Percentiles rank a stretch among this genome's conserved stretches.
Evolutionary conservation across 371 early-diverging fungal species (phyloP).

Genomic region (Saksenaea vasiformis): DNA sequence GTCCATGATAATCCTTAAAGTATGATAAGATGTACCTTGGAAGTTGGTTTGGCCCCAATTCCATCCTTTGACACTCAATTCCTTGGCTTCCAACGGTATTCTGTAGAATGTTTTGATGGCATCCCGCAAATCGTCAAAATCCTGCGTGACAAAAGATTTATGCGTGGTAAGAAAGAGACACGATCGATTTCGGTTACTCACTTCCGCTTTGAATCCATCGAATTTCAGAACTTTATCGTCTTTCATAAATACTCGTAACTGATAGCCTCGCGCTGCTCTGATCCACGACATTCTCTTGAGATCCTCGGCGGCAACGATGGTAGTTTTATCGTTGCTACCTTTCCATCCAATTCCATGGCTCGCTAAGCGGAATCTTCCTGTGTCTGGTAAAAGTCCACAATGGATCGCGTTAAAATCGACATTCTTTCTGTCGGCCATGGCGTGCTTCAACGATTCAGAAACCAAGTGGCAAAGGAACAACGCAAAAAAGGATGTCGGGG

Average conservation of each 20-base stretch:
- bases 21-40: conserved; percentile 45
- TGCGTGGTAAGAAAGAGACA: not conserved
- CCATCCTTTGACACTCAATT: conserved; percentile 90
- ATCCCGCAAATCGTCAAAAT: conserved; percentile 77
- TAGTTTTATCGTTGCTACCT: conserved; percentile 56
- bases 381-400: conserved; percentile 45
- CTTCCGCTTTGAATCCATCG: conserved; percentile 87
- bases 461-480: too few relatives aligned
- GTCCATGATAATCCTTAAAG: not conserved
- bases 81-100: conserved; percentile 77
- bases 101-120: conserved; percentile 70
- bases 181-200: conserved; percentile 24
- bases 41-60: conserved; percentile 96
- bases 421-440: conserved; percentile 41
- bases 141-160: conserved; percentile 48
- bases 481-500: too few relatives aligned
- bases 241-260: conserved; percentile 74
- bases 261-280: conserved; percentile 84
- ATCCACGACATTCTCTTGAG: conserved; percentile 73
- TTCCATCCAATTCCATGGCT: conserved; percentile 87
- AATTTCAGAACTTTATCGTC: conserved; percentile 79
- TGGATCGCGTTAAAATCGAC: conserved; percentile 50
- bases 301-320: conserved; percentile 69
- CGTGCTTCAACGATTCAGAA: not conserved
- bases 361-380: conserved; percentile 74